Base-by-base conservation (phyloP, 2,329 filamentous ascomycete genomes). In the Penicillium sclerotigenum region DNA sequence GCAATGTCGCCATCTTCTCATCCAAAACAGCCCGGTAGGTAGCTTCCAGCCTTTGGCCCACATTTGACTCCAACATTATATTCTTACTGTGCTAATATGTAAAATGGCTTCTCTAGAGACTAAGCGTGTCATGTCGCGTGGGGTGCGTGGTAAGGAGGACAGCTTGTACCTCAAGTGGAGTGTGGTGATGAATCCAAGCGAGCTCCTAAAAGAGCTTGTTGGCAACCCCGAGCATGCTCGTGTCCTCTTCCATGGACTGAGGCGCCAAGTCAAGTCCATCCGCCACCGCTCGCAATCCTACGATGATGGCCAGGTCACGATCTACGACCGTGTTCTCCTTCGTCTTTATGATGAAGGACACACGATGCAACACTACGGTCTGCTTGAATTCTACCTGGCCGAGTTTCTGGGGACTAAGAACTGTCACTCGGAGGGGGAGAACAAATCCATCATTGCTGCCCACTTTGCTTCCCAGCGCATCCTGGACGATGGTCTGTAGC, bases 321-420 rank as follows among this genome's bases (percentile, higher is more conserved):
- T 77, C 57, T 77, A 71, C 31, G 76, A 78, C 61, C 71, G 68
- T 52, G 68, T 71, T n/a, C 58, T 78, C 18, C 49, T 77, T 40
- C 54, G 63, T 9, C 61, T 77, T 31, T 73, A 69, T 13, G 57
- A 64, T 2, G 64, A 72, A 31, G 73, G 71, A 33, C 63, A 66
- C 7, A 60, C 68, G 9, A 56, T 71, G 24, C 60, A 64, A 34
- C 65, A 70, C 13, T 50, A 67, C 13, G 69, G 71, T 3, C 70
- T 71, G 2, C 61, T 77, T 11, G 70, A 73, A 47, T 69, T 74
- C 48, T 78, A 71, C 58, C 59, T 75, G 52, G 65, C 71, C 42
- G 70, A 77, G 53, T 73, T 68, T 52, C 61, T 77, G n/a, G 72
- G 70, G 7, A 65, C 73, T 33, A 61, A 64, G 28, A 54, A 63